Conservation (phyloP, 1,139 yeast species). For the Blastobotrys persicus region DNA sequence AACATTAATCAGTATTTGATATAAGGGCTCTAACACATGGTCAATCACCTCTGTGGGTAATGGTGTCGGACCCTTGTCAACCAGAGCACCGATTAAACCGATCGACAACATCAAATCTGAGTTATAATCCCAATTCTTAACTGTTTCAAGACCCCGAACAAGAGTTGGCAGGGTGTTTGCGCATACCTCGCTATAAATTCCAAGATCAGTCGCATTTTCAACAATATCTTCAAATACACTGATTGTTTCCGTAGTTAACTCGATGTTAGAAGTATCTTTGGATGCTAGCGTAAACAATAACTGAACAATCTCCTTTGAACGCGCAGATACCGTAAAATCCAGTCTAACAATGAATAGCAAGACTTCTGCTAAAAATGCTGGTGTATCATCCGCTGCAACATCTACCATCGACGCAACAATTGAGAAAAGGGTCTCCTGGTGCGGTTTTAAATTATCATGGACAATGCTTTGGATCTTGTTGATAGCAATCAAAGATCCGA, state of each 20-base stretch:
- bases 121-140: constrained; percentile 32
- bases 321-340: constrained; percentile 41
- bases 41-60: constrained; percentile 51
- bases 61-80: constrained; percentile 46
- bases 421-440: constrained; percentile 34
- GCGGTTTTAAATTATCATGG: constrained; percentile 11
- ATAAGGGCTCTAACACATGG: constrained; percentile 52
- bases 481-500: constrained; percentile 14
- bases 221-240: constrained; percentile 65
- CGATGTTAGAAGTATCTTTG: constrained; percentile 73
- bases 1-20: constrained; percentile 51
- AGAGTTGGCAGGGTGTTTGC: constrained; percentile 45
- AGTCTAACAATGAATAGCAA: constrained; percentile 54
- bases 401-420: constrained; percentile 49
- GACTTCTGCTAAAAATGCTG: constrained; percentile 72
- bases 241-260: constrained; percentile 54
- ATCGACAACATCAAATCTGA: constrained; percentile 63
- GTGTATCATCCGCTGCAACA: constrained; percentile 78
- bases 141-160: constrained; percentile 16
- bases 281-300: constrained; percentile 63
- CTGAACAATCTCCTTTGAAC: constrained; percentile 47
- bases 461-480: constrained; percentile 9
- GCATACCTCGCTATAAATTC: constrained; percentile 43
- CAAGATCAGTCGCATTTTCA: constrained; percentile 44
- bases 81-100: constrained; percentile 60